Base-by-base conservation (phyloP, 176 grass and related monocot genomes). In the Oropetium thomaeum region DNA sequence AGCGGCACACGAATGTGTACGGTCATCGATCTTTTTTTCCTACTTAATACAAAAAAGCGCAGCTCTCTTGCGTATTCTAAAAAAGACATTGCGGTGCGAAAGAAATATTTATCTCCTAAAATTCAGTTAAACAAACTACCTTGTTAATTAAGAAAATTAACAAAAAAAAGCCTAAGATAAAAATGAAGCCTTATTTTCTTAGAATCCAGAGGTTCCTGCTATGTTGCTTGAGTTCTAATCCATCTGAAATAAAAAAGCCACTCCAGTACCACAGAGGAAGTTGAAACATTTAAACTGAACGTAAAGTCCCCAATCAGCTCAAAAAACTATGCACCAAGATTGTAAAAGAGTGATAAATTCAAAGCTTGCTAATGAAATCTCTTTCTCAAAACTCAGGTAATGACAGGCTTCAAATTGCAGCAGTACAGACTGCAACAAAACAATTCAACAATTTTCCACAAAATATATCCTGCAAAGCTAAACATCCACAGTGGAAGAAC, bases 301-400 rank as follows among this genome's bases (percentile, higher is more conserved):
- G 4, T 3, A 53, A 23, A 53, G 7, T 10, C 49, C 20, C 49
- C 37, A 67, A 31, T 35, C 13, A 33, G 38, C 26, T 34, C 59
- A 44, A 74, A 82, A 66, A 74, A 82, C 15, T 34, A 7, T 35
- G 28, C 57, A 16, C 31, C n/a, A 51, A 70, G 59, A 47, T 41
- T 53, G 49, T 8, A 53, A 53, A 53, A 22, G 49, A 53, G 20
- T 45, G 41, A 45, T 60, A 5, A 47, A 48, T 16, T 30, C 10
- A 23, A 76, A 49, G 63, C 4, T 30, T 31, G 30, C 41, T 27
- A 51, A 73, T 31, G 41, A 45, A 25, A 40, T 58, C 16, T 29
- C 34, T 42, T 33, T 14, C 32, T 71, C 30, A 8, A 78, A 14
- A 14, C 10, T 22, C 13, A 30, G 41, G 41, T 16, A 40, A 42